Evolutionary conservation across 2,329 filamentous ascomycete genomes (phyloP), one percentile per base, ranked within the genome.

Genomic region (Delphinella strobiligena): DNA sequence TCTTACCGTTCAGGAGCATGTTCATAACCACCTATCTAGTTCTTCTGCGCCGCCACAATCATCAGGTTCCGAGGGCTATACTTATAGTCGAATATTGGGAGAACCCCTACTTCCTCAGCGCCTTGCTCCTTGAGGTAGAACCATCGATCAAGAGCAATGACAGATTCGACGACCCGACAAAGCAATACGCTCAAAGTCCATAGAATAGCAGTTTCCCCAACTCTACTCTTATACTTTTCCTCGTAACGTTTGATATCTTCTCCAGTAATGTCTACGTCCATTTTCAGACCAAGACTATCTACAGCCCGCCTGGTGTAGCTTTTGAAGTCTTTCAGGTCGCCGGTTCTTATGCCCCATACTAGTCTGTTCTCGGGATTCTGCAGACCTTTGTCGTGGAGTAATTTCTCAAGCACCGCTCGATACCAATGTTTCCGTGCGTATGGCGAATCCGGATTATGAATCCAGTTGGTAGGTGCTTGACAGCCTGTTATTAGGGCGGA

Each of bases 391-490:
- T 45, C 44, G 18, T 31, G 32, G 3, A 45, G 14, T 14, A 45
- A 12, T 37, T 43, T 45, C n/a, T 45, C 44, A 10, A 45, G 22
- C 2, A 45, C 40, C 10, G 44, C 44, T 19, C 44, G 41, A 15
- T 43, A 45, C 12, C 11, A 45, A n/a, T 41, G 22, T 32, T 45
- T 45, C 7, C 44, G 32, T 29, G 19, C 40, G 7, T 43, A 45
- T 1, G 37, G 15, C 3, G 44, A 45, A 19, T 45, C 17, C 1
- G 44, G 44, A 12, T 43, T 43, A 22, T 45, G 44, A 11, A n/a
- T 31, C 44, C 44, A 45, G 9, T 45, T 45, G n/a, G 44, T 45
- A 10, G 44, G 44, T 10, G 44, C 44, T 22, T 45, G 44, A 24
- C 44, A 45, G 1, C 44, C 44, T 36, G 44, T 45, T 12, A 45